A percentile compares a stretch with the other conserved stretches of the same genome.
These are phyloP conservation scores for Cyclostephanos tholiformis DNA, from an alignment of 108 stramenopile genomes.

Conservation along the genomic window DNA sequence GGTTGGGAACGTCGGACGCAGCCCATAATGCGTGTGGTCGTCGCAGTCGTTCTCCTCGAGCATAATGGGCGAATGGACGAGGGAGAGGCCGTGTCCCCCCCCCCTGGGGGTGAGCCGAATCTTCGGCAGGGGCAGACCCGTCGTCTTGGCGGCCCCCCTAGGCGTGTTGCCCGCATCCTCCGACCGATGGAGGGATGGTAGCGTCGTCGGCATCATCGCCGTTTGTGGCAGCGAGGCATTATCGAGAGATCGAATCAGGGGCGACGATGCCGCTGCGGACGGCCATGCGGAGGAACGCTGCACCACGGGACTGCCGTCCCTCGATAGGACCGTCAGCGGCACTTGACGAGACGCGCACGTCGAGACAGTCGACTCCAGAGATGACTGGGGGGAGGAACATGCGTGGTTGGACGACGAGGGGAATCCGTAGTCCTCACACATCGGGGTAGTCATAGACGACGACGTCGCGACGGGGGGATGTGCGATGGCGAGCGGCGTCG, in stretches of 20 bases:
- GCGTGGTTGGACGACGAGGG: neutral
- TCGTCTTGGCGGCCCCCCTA: neutral
- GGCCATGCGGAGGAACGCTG: neutral
- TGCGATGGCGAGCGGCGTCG: neutral
- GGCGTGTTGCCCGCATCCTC: neutral
- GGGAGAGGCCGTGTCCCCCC: neutral
- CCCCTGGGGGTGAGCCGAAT: neutral
- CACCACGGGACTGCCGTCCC: constrained; percentile 35
- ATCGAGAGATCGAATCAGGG: neutral
- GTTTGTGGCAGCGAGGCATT: neutral
- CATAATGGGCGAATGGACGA: neutral
- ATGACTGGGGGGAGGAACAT: constrained; percentile 3
- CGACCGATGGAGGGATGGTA: neutral
- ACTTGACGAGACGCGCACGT: constrained; percentile 27
- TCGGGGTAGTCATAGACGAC: neutral
- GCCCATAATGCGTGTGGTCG: neutral
- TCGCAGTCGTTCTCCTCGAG: neutral
- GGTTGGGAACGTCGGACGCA: too few relatives aligned
- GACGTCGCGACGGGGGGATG: neutral
- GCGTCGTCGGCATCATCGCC: neutral
- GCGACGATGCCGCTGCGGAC: neutral
- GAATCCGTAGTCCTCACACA: neutral
- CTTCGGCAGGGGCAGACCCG: neutral
- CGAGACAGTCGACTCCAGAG: constrained; percentile 6
- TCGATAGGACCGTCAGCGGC: constrained; percentile 36